Base-by-base conservation (phyloP, 495 filamentous ascomycete genomes). In the Massariosphaeria phaeospora region DNA sequence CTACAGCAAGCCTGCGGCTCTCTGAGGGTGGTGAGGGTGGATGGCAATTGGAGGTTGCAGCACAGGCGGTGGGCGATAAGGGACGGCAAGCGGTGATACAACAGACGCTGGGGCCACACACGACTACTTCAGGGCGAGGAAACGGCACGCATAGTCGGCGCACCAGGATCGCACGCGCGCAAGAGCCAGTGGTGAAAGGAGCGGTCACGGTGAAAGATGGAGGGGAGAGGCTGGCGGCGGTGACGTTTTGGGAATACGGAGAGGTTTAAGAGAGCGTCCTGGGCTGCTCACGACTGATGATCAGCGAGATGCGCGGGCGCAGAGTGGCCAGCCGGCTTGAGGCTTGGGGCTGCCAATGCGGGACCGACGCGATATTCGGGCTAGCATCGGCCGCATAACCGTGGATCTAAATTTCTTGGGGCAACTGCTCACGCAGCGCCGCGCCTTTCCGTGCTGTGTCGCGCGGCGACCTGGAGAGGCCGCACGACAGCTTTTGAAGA, bases 41-140 rank as follows among this genome's bases (percentile, higher is more conserved):
- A 15, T 5, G 51, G 40, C 54, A 48, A 58, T 58, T 63, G 54
- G 54, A 59, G 43, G 57, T 45, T 51, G 60, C 42, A 48, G 53
- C 44, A 48, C 47, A 26, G 52, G 46, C 41, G 36, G 59, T 48
- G 52, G 59, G 53, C 43, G 60, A 58, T 50, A 53, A 63, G 55
- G 58, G 42, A 46, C 36, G 49, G 43, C 13, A 20, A 50, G 33
- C 31, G 41, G 61, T 52, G 55, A 40, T 47, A 59, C 55, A 58
- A 41, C 44, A 51, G 43, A 43, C 49, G 56, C 56, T 35, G 42
- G 49, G 56, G 49, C 56, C 56, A 59, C 48, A 21, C 20, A 41
- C 25, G 44, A 6, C n/a, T 11, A 18, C 38, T 33, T 58, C 47
- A 58, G 46, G 47, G 55, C 29, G 40, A 25, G 9, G 11, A 12